A percentile compares a stretch with the other conserved stretches of the same genome.
These are phyloP conservation scores for Corymbia calophylla DNA, from an alignment of 441 rosid genomes.

Conservation along the genomic window DNA sequence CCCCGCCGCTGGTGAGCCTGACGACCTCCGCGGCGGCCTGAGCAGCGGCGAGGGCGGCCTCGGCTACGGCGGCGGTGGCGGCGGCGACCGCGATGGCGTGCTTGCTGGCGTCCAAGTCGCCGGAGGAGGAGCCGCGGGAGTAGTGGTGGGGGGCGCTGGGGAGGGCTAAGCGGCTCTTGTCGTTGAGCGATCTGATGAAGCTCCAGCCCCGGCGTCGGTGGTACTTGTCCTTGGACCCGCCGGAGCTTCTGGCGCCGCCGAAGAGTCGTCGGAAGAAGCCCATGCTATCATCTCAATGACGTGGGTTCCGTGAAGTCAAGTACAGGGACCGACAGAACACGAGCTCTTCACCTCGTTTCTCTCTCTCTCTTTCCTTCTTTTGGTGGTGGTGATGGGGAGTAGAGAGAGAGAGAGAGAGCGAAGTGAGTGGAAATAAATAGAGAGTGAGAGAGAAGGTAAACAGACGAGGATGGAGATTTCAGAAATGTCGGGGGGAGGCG, in stretches of 20 bases:
- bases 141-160: constrained; percentile 1
- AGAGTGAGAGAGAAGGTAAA: not conserved
- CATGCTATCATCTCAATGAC: not conserved
- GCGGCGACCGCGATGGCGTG: constrained; percentile 72
- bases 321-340: not conserved
- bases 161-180: not conserved
- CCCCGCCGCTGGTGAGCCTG: constrained; percentile 36
- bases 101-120: constrained; percentile 35
- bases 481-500: not conserved
- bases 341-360: not conserved
- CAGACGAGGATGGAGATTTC: not conserved
- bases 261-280: constrained; percentile 9
- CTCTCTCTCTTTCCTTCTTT: not conserved
- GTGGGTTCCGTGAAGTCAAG: not conserved
- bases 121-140: not conserved
- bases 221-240: not conserved
- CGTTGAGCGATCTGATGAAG: constrained; percentile 3
- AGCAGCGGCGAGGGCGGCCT: constrained; percentile 66
- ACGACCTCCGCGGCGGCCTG: constrained; percentile 74
- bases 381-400: not conserved
- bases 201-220: not conserved
- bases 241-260: not conserved
- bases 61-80: constrained; percentile 65
- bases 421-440: not conserved
- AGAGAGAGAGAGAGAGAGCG: not conserved